Conservation (phyloP, 257 asterid genomes). For the Scutellaria barbata region DNA sequence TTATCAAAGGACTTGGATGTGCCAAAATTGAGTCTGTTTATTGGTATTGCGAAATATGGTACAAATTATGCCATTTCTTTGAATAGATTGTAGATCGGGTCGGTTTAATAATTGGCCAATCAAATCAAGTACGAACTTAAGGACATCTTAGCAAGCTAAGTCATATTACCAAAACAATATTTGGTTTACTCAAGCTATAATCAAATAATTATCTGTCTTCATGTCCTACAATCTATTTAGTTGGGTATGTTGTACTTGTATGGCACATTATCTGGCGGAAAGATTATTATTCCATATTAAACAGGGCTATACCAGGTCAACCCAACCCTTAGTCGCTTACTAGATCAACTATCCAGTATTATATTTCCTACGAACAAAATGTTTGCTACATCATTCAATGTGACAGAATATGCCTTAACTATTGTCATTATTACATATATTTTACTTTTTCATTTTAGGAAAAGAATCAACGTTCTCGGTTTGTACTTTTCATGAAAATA, state of each 20-base stretch:
- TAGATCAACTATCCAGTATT: not conserved
- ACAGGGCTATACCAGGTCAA: no score
- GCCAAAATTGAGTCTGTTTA: not conserved
- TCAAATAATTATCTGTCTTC: slow-evolving; percentile 7
- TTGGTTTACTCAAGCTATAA: not conserved
- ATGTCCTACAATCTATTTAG: not conserved
- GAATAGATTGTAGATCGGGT: not conserved
- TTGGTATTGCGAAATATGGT: not conserved
- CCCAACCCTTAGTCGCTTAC: no score
- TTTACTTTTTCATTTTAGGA: no score
- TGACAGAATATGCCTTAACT: not conserved
- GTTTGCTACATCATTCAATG: not conserved
- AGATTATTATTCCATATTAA: no score
- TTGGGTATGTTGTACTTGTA: not conserved
- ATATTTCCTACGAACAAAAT: slow-evolving; percentile 1
- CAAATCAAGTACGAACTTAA: not conserved
- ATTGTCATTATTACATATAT: not conserved
- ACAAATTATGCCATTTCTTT: slow-evolving; percentile 16
- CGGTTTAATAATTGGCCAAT: not conserved
- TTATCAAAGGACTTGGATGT: slow-evolving; percentile 14
- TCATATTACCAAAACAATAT: no score
- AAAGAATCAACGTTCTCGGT: not conserved
- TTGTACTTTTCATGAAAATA: no score
- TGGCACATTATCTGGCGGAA: no score
- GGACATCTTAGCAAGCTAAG: not conserved